These are phyloP conservation scores for Pulveroboletus frians DNA, from an alignment of 768 basidiomycete genomes.

Conservation along the genomic window DNA sequence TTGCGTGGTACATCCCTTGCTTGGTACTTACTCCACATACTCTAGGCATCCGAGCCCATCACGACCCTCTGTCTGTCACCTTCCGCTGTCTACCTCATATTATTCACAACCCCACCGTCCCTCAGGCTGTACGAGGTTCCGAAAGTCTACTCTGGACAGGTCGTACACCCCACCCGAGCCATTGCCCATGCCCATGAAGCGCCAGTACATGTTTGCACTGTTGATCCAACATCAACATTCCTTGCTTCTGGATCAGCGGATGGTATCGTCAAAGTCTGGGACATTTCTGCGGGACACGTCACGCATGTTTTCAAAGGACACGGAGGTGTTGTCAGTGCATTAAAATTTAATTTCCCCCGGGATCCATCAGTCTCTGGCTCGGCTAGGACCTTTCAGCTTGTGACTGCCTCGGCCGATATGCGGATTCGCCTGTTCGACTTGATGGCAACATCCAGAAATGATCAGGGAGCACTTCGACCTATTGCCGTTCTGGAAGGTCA, in stretches of 20 bases:
- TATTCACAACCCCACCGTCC: constrained; percentile 77
- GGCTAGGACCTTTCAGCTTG: constrained; percentile 63
- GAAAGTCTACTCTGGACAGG: constrained; percentile 37
- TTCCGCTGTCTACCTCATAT: constrained; percentile 64
- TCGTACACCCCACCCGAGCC: constrained; percentile 65
- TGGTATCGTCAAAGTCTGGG: constrained; percentile 96
- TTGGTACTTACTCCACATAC: background rate
- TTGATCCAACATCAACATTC: constrained; percentile 83
- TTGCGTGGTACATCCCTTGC: background rate
- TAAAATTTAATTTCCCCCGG: constrained; percentile 76
- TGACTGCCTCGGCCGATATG: constrained; percentile 90
- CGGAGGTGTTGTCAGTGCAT: constrained; percentile 92
- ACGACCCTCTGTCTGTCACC: constrained; percentile 81
- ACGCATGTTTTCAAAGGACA: constrained; percentile 97
- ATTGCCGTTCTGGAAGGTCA: constrained; percentile 90
- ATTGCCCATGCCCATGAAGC: constrained; percentile 86
- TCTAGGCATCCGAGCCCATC: constrained; percentile 78
- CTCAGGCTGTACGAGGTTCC: constrained; percentile 85
- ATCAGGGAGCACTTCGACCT: constrained; percentile 55
- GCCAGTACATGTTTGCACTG: constrained; percentile 83
- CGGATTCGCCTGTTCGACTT: constrained; percentile 91
- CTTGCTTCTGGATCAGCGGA: constrained; percentile 96
- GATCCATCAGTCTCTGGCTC: constrained; percentile 46
- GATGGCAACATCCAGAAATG: constrained; percentile 53
- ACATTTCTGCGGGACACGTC: constrained; percentile 77